Evolutionary conservation across 1,139 yeast species (phyloP).

Genomic region (Hansenula anomala): DNA sequence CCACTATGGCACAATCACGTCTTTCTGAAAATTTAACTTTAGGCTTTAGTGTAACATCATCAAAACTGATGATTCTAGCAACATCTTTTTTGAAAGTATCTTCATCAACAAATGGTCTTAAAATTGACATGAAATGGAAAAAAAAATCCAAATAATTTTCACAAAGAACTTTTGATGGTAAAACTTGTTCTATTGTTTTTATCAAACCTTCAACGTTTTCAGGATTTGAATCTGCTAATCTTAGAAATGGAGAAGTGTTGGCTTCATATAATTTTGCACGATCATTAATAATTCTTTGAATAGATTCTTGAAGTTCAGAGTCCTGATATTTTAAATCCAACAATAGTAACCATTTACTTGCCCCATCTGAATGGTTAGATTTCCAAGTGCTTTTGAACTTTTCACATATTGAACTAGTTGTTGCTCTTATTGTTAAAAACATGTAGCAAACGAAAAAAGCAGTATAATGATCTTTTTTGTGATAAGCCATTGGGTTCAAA

Average conservation of each 20-base stretch:
- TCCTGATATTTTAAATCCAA: background rate
- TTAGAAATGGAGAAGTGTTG: background rate
- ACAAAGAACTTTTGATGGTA: background rate
- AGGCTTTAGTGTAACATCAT: background rate
- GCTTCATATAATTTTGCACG: background rate
- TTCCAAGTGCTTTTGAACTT: background rate
- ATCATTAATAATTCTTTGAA: background rate
- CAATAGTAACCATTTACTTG: conserved; percentile 2
- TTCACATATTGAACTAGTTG: background rate
- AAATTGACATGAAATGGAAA: conserved; percentile 1
- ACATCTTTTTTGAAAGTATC: conserved; percentile 15
- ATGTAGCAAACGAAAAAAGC: background rate
- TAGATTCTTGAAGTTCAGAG: background rate
- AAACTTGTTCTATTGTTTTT: background rate
- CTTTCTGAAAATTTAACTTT: conserved; percentile 1
- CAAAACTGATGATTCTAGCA: background rate
- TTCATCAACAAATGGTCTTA: conserved; percentile 38
- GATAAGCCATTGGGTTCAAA: background rate
- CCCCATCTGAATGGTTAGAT: conserved; percentile 1
- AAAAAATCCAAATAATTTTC: conserved; percentile 1
- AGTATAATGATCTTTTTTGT: background rate
- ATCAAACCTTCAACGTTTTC: background rate
- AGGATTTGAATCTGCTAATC: background rate
- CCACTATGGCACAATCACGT: conserved; percentile 34
- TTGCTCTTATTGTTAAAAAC: background rate